These are phyloP conservation scores for Physcia stellaris DNA, from an alignment of 495 filamentous ascomycete genomes.

Conservation along the genomic window DNA sequence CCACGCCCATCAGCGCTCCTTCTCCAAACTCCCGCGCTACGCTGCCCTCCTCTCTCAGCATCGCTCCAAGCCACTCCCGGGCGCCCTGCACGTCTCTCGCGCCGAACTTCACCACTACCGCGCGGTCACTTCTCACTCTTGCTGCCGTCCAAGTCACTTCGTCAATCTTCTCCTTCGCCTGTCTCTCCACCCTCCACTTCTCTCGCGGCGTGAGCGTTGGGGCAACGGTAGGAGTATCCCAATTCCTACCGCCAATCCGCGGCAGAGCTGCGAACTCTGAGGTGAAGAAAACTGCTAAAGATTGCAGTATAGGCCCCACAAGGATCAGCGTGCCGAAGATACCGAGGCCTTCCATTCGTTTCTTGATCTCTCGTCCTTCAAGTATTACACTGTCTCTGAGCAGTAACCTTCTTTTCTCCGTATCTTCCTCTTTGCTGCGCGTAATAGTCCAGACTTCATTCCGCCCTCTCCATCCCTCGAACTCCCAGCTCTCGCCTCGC, in stretches of 20 bases:
- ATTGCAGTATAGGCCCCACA: slow-evolving; percentile 54
- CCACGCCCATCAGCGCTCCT: slow-evolving; percentile 45
- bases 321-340: slow-evolving; percentile 77
- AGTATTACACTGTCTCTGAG: slow-evolving; percentile 73
- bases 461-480: slow-evolving; percentile 57
- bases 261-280: slow-evolving; percentile 62
- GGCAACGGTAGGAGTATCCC: slow-evolving; percentile 25
- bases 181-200: slow-evolving; percentile 24
- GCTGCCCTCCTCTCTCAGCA: slow-evolving; percentile 44
- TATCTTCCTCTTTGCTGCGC: neutral
- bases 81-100: slow-evolving; percentile 48
- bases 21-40: slow-evolving; percentile 48
- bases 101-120: slow-evolving; percentile 62
- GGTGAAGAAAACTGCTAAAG: slow-evolving; percentile 55
- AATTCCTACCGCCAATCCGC: slow-evolving; percentile 73
- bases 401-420: slow-evolving; percentile 41
- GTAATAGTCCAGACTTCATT: slow-evolving; percentile 66
- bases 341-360: slow-evolving; percentile 49
- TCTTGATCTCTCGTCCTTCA: slow-evolving; percentile 24
- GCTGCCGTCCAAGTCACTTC: slow-evolving; percentile 77
- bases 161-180: slow-evolving; percentile 37
- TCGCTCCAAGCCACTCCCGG: slow-evolving; percentile 41
- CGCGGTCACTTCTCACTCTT: slow-evolving; percentile 8
- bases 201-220: slow-evolving; percentile 3
- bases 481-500: slow-evolving; percentile 81